Evolutionary conservation across 768 basidiomycete genomes (phyloP).

Genomic region (Tylopilus rubrobrunneus): DNA sequence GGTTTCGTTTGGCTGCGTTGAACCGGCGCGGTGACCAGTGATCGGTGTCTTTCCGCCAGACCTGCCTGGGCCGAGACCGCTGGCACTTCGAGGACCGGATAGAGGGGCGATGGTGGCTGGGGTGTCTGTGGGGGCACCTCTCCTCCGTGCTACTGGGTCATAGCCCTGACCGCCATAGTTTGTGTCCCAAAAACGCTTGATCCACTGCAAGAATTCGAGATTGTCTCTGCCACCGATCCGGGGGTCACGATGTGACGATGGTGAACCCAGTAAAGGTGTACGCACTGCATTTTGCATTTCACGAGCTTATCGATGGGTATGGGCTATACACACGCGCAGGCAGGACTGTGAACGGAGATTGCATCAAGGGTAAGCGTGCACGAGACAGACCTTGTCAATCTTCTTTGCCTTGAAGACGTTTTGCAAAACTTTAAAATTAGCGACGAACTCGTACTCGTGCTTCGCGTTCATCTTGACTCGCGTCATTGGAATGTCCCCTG

Average conservation of each 20-base stretch:
- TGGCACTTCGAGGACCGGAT: slow-evolving; percentile 36
- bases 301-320: slow-evolving; percentile 92
- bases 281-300: slow-evolving; percentile 99
- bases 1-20: slow-evolving; percentile 63
- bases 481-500: slow-evolving; percentile 87
- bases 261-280: slow-evolving; percentile 17
- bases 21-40: slow-evolving; percentile 61
- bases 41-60: slow-evolving; percentile 73
- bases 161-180: slow-evolving; percentile 88
- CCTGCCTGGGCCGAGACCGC: slow-evolving; percentile 39
- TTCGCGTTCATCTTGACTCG: slow-evolving; percentile 95
- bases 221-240: slow-evolving; percentile 64
- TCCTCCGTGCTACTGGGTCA: slow-evolving; percentile 78
- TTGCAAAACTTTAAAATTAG: slow-evolving; percentile 95
- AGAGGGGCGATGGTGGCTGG: slow-evolving; percentile 79
- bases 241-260: slow-evolving; percentile 15
- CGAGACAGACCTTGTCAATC: slow-evolving; percentile 75
- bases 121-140: slow-evolving; percentile 69
- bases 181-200: slow-evolving; percentile 92
- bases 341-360: background rate
- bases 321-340: slow-evolving; percentile 47
- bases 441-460: slow-evolving; percentile 93
- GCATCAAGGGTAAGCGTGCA: slow-evolving; percentile 17
- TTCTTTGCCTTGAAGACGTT: slow-evolving; percentile 87
- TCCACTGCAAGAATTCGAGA: slow-evolving; percentile 97